Conservation (phyloP, 495 filamentous ascomycete genomes). For the Penicillium ucsense region DNA sequence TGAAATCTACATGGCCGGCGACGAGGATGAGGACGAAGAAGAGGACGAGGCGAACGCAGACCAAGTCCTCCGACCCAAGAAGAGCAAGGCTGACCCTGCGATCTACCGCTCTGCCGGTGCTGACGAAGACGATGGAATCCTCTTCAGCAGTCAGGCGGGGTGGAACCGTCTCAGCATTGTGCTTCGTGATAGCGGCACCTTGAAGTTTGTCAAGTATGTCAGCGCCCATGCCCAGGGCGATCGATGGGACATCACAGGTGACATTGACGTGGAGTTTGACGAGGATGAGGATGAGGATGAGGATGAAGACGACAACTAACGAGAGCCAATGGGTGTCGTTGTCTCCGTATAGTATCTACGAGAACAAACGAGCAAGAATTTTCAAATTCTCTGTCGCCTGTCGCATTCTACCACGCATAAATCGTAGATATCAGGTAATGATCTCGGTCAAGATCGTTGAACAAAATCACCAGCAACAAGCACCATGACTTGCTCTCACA, state of each 20-base stretch:
- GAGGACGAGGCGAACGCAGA: slow-evolving; percentile 22
- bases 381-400: no score
- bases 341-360: no score
- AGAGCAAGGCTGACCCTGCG: slow-evolving; percentile 55
- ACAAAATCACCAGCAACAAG: no score
- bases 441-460: no score
- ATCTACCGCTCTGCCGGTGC: slow-evolving; percentile 66
- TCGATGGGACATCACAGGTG: slow-evolving; percentile 82
- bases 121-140: slow-evolving; percentile 81
- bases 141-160: slow-evolving; percentile 76
- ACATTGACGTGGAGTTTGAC: slow-evolving; percentile 38
- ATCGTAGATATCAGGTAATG: no score
- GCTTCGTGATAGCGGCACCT: slow-evolving; percentile 71
- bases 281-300: slow-evolving; percentile 34
- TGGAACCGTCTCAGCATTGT: slow-evolving; percentile 92
- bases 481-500: no score
- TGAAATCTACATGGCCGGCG: slow-evolving; percentile 85
- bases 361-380: no score
- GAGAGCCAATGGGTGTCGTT: no score
- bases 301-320: slow-evolving; percentile 12
- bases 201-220: slow-evolving; percentile 96
- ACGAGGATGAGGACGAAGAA: slow-evolving; percentile 53
- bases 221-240: slow-evolving; percentile 73
- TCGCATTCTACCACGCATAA: no score
- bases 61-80: slow-evolving; percentile 19